Conservation (phyloP, 768 basidiomycete genomes). For the Leucogyrophana mollusca region DNA sequence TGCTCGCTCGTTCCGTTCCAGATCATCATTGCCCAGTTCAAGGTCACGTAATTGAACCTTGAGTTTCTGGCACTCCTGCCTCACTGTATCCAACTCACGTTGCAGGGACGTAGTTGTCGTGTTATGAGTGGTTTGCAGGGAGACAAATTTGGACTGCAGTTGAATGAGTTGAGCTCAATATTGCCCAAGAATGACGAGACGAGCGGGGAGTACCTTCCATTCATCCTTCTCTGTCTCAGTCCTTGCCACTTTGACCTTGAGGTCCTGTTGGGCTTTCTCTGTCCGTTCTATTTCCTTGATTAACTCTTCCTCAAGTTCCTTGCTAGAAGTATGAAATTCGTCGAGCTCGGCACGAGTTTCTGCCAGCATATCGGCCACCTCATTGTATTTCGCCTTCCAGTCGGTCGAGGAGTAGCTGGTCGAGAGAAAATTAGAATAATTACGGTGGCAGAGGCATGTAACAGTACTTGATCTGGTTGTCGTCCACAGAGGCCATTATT, state of each 20-base stretch:
- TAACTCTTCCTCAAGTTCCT: conserved; percentile 90
- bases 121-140: conserved; percentile 87
- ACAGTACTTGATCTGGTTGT: conserved; percentile 57
- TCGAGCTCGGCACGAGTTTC: conserved; percentile 85
- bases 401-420: conserved; percentile 59
- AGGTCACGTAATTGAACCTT: conserved; percentile 82
- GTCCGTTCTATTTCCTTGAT: conserved; percentile 88
- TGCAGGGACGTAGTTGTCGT: conserved; percentile 89
- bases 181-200: not conserved
- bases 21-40: conserved; percentile 97
- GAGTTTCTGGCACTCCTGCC: conserved; percentile 68
- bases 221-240: conserved; percentile 80
- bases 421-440: conserved; percentile 14
- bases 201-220: conserved; percentile 74
- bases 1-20: conserved; percentile 92
- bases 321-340: conserved; percentile 84
- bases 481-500: conserved; percentile 60
- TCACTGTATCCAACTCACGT: conserved; percentile 81
- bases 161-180: conserved; percentile 5
- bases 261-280: conserved; percentile 80
- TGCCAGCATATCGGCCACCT: conserved; percentile 79
- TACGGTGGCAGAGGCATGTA: conserved; percentile 11
- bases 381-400: conserved; percentile 79
- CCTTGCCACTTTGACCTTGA: conserved; percentile 66
- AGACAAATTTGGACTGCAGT: conserved; percentile 75